Evolutionary conservation across 2,329 filamentous ascomycete species (phyloP).

Genomic region (Xylaria sp.): DNA sequence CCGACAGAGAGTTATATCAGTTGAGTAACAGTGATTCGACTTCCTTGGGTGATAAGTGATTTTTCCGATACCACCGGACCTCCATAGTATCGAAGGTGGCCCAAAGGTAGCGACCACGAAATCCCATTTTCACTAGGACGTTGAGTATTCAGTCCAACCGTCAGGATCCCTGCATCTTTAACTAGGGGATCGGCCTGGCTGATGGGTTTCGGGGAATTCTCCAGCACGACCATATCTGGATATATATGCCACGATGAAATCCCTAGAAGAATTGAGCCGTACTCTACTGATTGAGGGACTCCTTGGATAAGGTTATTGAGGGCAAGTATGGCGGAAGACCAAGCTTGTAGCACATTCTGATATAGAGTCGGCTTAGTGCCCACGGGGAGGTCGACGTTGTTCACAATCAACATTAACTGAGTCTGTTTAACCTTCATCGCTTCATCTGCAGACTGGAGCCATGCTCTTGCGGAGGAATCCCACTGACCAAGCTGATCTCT

Average conservation of each 20-base stretch:
- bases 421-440: conserved; percentile 12
- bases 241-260: conserved; percentile 29
- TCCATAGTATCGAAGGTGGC: conserved; percentile 17
- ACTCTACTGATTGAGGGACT: conserved; percentile 1
- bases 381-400: conserved; percentile 14
- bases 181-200: conserved; percentile 12
- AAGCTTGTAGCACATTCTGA: conserved; percentile 4
- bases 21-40: conserved; percentile 10
- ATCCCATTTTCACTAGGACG: background rate
- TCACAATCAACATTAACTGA: conserved; percentile 11
- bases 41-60: conserved; percentile 15
- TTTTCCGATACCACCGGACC: background rate
- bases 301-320: conserved; percentile 12
- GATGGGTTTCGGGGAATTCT: background rate
- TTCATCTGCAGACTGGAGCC: conserved; percentile 19
- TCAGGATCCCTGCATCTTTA: background rate
- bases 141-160: background rate
- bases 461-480: conserved; percentile 17
- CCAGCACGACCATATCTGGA: conserved; percentile 17
- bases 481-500: conserved; percentile 10
- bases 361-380: conserved; percentile 1
- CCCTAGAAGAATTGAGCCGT: conserved; percentile 3
- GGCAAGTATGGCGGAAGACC: conserved; percentile 5
- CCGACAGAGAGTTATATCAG: background rate
- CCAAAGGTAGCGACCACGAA: conserved; percentile 19